Evolutionary conservation across 2,329 filamentous ascomycete genomes (phyloP), one percentile per base, ranked within the genome.

Genomic region (Fusarium nematophilum): DNA sequence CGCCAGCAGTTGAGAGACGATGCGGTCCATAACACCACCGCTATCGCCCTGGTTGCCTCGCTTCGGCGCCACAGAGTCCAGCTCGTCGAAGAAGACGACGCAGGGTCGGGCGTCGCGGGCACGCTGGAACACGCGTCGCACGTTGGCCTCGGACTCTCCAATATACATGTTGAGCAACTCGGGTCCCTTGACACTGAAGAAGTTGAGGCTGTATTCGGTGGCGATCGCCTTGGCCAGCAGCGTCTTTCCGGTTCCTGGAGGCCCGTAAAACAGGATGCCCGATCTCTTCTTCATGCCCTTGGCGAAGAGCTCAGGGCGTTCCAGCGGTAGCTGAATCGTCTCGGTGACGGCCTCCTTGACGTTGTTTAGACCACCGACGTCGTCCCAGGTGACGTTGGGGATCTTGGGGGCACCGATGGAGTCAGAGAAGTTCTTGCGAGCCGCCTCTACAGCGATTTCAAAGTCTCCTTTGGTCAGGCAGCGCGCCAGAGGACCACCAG

Each of bases 251-350:
- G 93, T 96, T 59, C 93, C 93, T 0, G 93, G 93, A 1, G 93
- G 93, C 0, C 93, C 93, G 70, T 96, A 96, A 77, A 97, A 96
- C 18, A 96, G 76, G 64, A 97, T 96, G 66, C 93, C 93, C 17
- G 92, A 96, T 34, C 94, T 89, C 80, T 98, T 98, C 84, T 97
- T 97, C 90, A 98, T 95, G 43, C 94, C 95, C 79, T 94, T 96
- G 26, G 93, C 93, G 70, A 98, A 98, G 2, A 98, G 84, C 74
- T 98, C 95, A 1, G 94, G 94, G 9, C 93, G 85, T 59, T 96
- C 92, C 1, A 98, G 84, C 0, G 94, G 95, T 29, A 98, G 82
- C 73, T 97, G 94, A 48, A 98, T 98, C 0, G 95, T 98, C 75
- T 98, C 95, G 73, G 92, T 91, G 47, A 98, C 90, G n/a, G 94